These are phyloP conservation scores for Neurospora sp. DNA, from an alignment of 495 filamentous ascomycete species.

Conservation along the genomic window DNA sequence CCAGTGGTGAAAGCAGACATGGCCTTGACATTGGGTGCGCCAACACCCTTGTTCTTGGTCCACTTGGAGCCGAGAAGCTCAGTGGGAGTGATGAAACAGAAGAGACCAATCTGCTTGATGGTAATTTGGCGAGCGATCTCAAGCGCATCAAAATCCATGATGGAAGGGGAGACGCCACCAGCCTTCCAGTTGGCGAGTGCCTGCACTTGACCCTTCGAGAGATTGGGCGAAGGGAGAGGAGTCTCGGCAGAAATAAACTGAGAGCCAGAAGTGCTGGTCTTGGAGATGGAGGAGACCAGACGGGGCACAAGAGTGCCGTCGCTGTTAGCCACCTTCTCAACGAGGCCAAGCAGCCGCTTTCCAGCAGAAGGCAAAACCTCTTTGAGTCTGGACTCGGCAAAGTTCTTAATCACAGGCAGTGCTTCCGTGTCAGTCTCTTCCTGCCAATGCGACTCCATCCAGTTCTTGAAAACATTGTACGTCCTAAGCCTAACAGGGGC, in stretches of 20 bases:
- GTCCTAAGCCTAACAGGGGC: constrained; percentile 78
- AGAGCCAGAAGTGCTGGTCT: constrained; percentile 64
- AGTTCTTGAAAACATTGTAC: constrained; percentile 94
- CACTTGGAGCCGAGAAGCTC: constrained; percentile 91
- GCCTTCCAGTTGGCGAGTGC: constrained; percentile 66
- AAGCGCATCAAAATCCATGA: constrained; percentile 87
- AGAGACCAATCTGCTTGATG: constrained; percentile 85
- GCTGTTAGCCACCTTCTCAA: constrained; percentile 68
- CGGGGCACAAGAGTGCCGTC: constrained; percentile 76
- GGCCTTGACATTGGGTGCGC: constrained; percentile 84
- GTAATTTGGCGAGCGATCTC: constrained; percentile 92
- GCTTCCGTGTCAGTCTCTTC: constrained; percentile 66
- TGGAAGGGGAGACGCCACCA: constrained; percentile 56
- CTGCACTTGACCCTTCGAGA: constrained; percentile 66
- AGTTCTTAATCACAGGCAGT: constrained; percentile 62
- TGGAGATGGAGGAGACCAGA: constrained; percentile 78
- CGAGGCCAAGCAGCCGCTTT: constrained; percentile 65
- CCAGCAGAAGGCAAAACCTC: constrained; percentile 63
- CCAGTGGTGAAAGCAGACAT: constrained; percentile 92
- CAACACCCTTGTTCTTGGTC: constrained; percentile 70
- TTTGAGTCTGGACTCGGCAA: constrained; percentile 64
- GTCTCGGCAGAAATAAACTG: constrained; percentile 60
- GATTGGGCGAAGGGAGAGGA: constrained; percentile 54
- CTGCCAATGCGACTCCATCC: constrained; percentile 95
- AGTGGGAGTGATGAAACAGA: constrained; percentile 84